Evolutionary conservation across 805 yeast genomes (phyloP), one percentile per base, ranked within the genome.

Genomic region (Saturnispora saitoi): DNA sequence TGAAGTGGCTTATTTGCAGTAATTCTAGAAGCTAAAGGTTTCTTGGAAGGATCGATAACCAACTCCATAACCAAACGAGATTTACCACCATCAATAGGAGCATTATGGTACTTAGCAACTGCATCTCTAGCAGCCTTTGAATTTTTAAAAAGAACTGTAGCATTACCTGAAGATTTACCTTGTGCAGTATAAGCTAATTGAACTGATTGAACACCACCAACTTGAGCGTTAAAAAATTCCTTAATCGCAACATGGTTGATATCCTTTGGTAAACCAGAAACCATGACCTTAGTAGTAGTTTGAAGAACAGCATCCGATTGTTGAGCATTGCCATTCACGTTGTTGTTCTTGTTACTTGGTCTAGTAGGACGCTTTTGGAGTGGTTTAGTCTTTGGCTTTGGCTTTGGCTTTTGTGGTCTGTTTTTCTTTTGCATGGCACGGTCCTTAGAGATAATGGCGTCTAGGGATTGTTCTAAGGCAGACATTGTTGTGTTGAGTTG

Each of bases 161-260:
- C 96, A 71, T 81, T 78, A 69, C 99, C 99, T 54, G 85, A 85
- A 55, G 95, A 87, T 67, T 80, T 80, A 47, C 98, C 99, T 65
- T 77, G 81, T 68, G 83, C 87, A 64, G 87, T 88, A 75, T 86
- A 93, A 58, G 83, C 75, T 61, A 88, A 76, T 48, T 78, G 71
- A 64, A 86, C 83, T 54, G 76, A 74, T 56, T 70, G 72, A 58
- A 91, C 87, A 56, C 89, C 86, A 58, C 99, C 99, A 56, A 93
- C 78, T 70, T 86, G 88, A 52, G 83, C 73, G 60, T 81, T 77
- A 69, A 93, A 90, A 70, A 88, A 93, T 70, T 88, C 95, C 95
- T 89, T 56, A 29, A 57, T 52, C 32, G 53, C 46, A 19, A 80
- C 84, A 65, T 81, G 83, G 66, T 83, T 82, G 67, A 89, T 83